These are phyloP conservation scores for Calycina marina DNA, from an alignment of 2,329 filamentous ascomycete species.

Conservation along the genomic window DNA sequence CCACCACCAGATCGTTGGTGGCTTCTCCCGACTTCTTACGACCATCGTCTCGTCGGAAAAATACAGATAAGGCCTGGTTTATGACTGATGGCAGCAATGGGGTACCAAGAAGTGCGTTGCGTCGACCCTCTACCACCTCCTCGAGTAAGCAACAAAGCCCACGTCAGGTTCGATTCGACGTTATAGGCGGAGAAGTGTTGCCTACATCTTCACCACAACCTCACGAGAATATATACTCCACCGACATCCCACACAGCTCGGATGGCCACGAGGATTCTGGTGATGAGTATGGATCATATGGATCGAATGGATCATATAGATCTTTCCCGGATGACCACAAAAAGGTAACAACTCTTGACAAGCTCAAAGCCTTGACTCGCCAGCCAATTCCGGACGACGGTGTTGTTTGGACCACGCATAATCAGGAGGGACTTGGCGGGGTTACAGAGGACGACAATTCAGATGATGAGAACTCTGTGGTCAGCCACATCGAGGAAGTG, in stretches of 20 bases:
- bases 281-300: conserved; percentile 21
- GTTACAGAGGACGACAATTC: neutral
- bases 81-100: conserved; percentile 38
- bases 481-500: neutral
- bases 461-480: neutral
- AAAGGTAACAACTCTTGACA: conserved; percentile 41
- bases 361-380: conserved; percentile 35
- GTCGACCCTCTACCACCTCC: conserved; percentile 36
- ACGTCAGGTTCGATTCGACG: conserved; percentile 47
- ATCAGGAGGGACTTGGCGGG: conserved; percentile 1
- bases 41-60: conserved; percentile 17
- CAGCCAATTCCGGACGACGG: conserved; percentile 32
- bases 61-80: conserved; percentile 27
- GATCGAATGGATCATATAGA: conserved; percentile 24
- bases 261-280: conserved; percentile 9
- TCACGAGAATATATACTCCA: conserved; percentile 3
- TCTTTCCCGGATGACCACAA: conserved; percentile 26
- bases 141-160: conserved; percentile 32
- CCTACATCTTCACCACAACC: conserved; percentile 33
- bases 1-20: conserved; percentile 11
- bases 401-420: conserved; percentile 21
- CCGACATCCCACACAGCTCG: conserved; percentile 7
- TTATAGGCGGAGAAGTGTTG: conserved; percentile 44
- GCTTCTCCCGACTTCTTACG: conserved; percentile 12
- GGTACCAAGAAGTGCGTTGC: conserved; percentile 39